Evolutionary conservation across 164 flowering plant species (phyloP).

Genomic region (Liquidambar formosana): DNA sequence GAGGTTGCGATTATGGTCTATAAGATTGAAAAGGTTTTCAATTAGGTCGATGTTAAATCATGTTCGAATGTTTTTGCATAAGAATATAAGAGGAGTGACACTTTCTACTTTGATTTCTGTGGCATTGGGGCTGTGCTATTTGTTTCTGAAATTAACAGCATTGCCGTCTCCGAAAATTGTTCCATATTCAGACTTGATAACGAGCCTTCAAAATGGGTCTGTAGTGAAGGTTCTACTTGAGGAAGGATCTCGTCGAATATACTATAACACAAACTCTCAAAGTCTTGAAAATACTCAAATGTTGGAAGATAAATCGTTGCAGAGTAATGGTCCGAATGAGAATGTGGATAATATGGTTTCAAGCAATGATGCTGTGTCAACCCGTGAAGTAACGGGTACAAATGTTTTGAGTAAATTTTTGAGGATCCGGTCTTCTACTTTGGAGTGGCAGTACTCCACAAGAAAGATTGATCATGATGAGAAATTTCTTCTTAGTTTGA

Average conservation of each 20-base stretch:
- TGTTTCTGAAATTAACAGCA: constrained; percentile 66
- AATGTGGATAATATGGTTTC: constrained; percentile 22
- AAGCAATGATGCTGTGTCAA: constrained; percentile 15
- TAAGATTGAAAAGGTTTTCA: constrained; percentile 48
- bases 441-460: constrained; percentile 80
- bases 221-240: constrained; percentile 75
- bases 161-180: constrained; percentile 64
- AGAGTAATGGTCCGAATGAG: constrained; percentile 17
- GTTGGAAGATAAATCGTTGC: constrained; percentile 22
- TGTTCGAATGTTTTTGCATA: constrained; percentile 45
- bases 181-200: constrained; percentile 84
- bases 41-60: constrained; percentile 41
- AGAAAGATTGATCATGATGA: constrained; percentile 93
- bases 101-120: constrained; percentile 46
- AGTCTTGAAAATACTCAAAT: constrained; percentile 17
- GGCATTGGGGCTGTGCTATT: constrained; percentile 63
- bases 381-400: constrained; percentile 5
- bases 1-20: constrained; percentile 54
- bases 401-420: constrained; percentile 29
- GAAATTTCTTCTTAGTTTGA: constrained; percentile 76
- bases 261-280: constrained; percentile 41
- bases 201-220: constrained; percentile 59
- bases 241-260: constrained; percentile 90
- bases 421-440: constrained; percentile 31
- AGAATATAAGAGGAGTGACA: constrained; percentile 49